These are phyloP conservation scores for Lenzites betulinus DNA, from an alignment of 768 basidiomycete genomes.

Conservation along the genomic window DNA sequence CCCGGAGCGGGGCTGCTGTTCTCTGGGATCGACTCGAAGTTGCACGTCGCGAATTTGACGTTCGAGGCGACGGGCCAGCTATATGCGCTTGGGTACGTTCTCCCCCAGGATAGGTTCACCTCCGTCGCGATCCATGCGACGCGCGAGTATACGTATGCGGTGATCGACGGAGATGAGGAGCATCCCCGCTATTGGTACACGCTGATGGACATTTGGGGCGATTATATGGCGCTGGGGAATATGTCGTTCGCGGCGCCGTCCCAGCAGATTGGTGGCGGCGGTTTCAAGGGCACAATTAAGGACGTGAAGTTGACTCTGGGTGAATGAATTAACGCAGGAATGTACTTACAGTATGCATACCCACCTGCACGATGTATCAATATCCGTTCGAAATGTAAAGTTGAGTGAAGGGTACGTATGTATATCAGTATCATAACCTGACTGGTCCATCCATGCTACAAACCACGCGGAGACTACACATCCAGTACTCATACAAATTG, in stretches of 20 bases:
- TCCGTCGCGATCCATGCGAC: conserved; percentile 42
- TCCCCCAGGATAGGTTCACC: conserved; percentile 36
- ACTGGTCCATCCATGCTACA: not conserved
- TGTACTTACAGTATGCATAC: not conserved
- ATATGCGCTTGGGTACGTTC: conserved; percentile 37
- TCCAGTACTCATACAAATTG: not conserved
- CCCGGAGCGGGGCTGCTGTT: conserved; percentile 33
- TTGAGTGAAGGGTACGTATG: no score
- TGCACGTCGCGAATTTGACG: conserved; percentile 41
- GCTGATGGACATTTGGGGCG: conserved; percentile 43
- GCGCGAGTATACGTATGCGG: conserved; percentile 37
- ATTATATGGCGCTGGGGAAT: conserved; percentile 40
- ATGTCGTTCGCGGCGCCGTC: conserved; percentile 49
- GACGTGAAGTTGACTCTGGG: conserved; percentile 26
- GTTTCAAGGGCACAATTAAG: conserved; percentile 39
- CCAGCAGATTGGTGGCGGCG: conserved; percentile 35
- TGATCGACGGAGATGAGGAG: conserved; percentile 29
- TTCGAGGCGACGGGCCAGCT: conserved; percentile 41
- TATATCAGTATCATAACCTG: no score
- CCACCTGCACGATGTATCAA: no score
- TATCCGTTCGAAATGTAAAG: no score
- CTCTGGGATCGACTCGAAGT: conserved; percentile 37
- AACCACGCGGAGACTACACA: no score
- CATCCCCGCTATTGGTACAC: conserved; percentile 38
- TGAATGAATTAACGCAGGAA: not conserved